A percentile compares a stretch with the other conserved stretches of the same genome.
phyloP scores from a whole-genome alignment of 169 alveolate genomes.

The Eimeria acervulina region DNA sequence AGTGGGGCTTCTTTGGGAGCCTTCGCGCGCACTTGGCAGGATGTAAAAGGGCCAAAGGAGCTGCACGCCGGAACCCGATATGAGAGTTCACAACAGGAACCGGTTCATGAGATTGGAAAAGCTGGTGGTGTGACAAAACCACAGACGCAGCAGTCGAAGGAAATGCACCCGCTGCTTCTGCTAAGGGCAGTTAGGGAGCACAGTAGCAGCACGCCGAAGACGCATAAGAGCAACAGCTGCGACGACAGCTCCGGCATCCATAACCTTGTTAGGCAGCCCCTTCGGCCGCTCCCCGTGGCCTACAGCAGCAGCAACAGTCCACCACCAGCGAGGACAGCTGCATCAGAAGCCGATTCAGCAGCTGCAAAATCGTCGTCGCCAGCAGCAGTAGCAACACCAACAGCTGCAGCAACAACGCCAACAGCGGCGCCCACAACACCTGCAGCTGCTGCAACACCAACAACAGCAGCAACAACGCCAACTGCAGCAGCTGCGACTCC shows the following conservation, averaged over 20 bases:
- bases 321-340: not conserved
- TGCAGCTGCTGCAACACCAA: conserved; percentile 2
- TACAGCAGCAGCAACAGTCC: conserved; percentile 56
- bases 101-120: not conserved
- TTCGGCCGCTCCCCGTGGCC: conserved; percentile 11
- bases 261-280: not conserved
- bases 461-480: conserved; percentile 4
- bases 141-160: not conserved
- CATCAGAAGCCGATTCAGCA: not conserved
- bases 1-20: not conserved
- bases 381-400: not conserved
- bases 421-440: not conserved
- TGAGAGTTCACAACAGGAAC: not conserved
- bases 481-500: conserved; percentile 50
- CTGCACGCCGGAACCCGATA: not conserved
- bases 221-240: not conserved
- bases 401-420: not conserved
- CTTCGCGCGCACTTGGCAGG: not conserved
- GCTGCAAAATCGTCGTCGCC: not conserved
- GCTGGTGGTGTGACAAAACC: not conserved
- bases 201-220: conserved; percentile 5
- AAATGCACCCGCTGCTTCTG: conserved; percentile 27
- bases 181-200: conserved; percentile 6
- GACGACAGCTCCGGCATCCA: conserved; percentile 12
- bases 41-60: not conserved